phyloP scores from a whole-genome alignment of 768 basidiomycete genomes.

The Vararia minispora region DNA sequence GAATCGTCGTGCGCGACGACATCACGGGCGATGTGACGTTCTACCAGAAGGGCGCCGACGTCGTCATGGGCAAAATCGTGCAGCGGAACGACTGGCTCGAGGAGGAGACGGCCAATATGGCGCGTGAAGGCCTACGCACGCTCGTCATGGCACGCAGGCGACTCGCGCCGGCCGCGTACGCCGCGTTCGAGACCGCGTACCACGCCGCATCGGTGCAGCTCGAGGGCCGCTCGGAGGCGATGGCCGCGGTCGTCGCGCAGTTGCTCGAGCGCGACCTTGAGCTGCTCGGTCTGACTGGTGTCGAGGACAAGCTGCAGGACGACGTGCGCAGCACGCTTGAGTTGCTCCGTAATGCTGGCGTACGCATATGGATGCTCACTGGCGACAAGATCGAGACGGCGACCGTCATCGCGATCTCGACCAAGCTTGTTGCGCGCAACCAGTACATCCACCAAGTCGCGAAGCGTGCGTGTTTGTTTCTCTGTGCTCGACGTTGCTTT shows the following conservation, averaged over 20 bases:
- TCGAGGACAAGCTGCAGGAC: conserved; percentile 97
- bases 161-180: conserved; percentile 57
- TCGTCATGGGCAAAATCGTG: conserved; percentile 94
- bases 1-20: conserved; percentile 82
- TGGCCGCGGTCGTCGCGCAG: conserved; percentile 61
- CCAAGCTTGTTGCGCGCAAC: conserved; percentile 88
- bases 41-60: conserved; percentile 95
- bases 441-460: conserved; percentile 97
- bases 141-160: conserved; percentile 84
- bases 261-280: conserved; percentile 85
- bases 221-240: conserved; percentile 74
- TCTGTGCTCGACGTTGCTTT: conserved; percentile 3
- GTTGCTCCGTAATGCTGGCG: conserved; percentile 85
- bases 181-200: conserved; percentile 59
- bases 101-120: conserved; percentile 98
- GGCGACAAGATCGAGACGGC: conserved; percentile 99
- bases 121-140: conserved; percentile 88
- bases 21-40: conserved; percentile 75
- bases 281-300: conserved; percentile 89
- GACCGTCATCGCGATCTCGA: conserved; percentile 94
- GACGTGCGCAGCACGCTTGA: conserved; percentile 93
- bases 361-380: conserved; percentile 99
- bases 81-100: conserved; percentile 98
- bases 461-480: conserved; percentile 49
- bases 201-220: conserved; percentile 71